Evolutionary conservation across 2,329 filamentous ascomycete genomes (phyloP).

Genomic region (Chaetomiaceae sp.): DNA sequence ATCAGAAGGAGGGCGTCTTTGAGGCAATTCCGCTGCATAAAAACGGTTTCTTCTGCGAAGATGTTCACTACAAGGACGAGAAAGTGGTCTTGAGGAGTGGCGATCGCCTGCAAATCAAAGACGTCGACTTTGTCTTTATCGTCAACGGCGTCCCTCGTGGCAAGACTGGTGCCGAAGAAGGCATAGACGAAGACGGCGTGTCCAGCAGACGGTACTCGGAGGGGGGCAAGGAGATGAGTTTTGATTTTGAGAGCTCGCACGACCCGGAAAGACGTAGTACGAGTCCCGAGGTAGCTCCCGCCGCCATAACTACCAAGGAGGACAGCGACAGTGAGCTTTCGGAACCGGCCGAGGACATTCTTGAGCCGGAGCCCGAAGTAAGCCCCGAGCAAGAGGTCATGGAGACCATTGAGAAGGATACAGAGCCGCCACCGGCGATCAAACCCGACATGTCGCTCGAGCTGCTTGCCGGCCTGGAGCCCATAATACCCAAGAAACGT

Average conservation of each 20-base stretch:
- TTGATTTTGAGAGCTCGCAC: conserved; percentile 63
- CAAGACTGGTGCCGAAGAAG: conserved; percentile 55
- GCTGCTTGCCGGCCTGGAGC: conserved; percentile 29
- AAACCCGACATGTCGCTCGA: conserved; percentile 27
- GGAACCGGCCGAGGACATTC: conserved; percentile 29
- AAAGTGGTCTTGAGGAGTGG: conserved; percentile 59
- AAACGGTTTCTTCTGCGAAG: conserved; percentile 68
- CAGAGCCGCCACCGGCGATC: conserved; percentile 5
- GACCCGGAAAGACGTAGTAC: conserved; percentile 55
- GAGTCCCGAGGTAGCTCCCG: conserved; percentile 45
- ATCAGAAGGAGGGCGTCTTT: conserved; percentile 58
- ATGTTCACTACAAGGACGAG: conserved; percentile 52
- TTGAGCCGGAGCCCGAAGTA: conserved; percentile 30
- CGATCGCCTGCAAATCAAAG: conserved; percentile 66
- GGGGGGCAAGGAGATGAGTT: conserved; percentile 67
- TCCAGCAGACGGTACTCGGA: conserved; percentile 46
- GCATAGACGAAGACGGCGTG: conserved; percentile 44
- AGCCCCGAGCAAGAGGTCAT: conserved; percentile 31
- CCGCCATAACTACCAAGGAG: conserved; percentile 29
- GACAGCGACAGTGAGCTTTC: conserved; percentile 32
- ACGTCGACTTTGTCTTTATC: conserved; percentile 63
- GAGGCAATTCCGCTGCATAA: conserved; percentile 58
- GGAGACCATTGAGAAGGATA: conserved; percentile 33
- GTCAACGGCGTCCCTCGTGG: conserved; percentile 61
- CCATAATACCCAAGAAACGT: conserved; percentile 57